Conservation (phyloP, 2,329 filamentous ascomycete genomes). For the Diaporthe sp. region DNA sequence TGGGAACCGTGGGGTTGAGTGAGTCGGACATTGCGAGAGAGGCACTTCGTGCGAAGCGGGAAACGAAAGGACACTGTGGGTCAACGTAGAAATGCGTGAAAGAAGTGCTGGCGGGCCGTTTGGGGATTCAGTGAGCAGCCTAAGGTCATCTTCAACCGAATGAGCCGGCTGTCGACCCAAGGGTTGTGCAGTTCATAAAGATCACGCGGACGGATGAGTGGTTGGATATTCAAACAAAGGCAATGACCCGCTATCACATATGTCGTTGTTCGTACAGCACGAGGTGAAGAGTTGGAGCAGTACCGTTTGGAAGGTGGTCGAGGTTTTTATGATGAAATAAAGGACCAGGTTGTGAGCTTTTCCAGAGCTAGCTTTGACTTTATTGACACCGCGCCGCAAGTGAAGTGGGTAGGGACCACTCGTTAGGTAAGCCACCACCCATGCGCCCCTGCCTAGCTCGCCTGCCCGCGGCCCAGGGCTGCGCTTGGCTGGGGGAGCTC, state of each 20-base stretch:
- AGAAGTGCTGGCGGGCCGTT: background rate
- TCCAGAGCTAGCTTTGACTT: slow-evolving; percentile 1
- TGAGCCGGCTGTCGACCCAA: slow-evolving; percentile 21
- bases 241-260: background rate
- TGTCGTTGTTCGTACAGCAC: background rate
- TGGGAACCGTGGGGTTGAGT: background rate
- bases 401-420: background rate
- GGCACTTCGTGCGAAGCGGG: background rate
- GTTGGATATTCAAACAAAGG: background rate
- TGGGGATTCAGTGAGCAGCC: background rate
- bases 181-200: slow-evolving; percentile 14
- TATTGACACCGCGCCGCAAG: background rate
- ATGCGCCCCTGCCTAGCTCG: background rate
- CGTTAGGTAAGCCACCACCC: slow-evolving; percentile 19
- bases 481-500: slow-evolving; percentile 18
- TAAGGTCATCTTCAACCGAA: slow-evolving; percentile 20
- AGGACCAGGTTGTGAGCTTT: slow-evolving; percentile 4
- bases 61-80: background rate
- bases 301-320: background rate
- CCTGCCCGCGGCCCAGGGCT: slow-evolving; percentile 7
- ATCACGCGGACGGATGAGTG: background rate
- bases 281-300: background rate
- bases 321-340: slow-evolving; percentile 10
- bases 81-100: background rate
- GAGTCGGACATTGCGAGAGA: slow-evolving; percentile 5